These are phyloP conservation scores for Trifolium pratense DNA, from an alignment of 306 rosid genomes.

Conservation along the genomic window DNA sequence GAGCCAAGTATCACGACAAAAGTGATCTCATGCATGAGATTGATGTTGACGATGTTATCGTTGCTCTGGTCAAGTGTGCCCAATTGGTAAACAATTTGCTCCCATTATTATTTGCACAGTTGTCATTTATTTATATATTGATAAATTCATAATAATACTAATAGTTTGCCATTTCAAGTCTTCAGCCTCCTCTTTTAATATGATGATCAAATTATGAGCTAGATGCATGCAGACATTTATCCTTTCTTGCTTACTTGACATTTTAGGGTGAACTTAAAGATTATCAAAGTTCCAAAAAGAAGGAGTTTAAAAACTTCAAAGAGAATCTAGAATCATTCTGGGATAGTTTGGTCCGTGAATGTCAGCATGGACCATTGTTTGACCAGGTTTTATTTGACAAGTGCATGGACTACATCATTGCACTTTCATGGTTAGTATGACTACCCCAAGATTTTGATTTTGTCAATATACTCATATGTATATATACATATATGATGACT, in stretches of 20 bases:
- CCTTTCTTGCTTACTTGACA: constrained; percentile 36
- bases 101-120: constrained; percentile 9
- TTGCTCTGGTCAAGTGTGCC: constrained; percentile 87
- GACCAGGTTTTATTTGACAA: constrained; percentile 93
- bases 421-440: constrained; percentile 86
- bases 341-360: constrained; percentile 83
- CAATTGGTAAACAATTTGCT: constrained; percentile 62
- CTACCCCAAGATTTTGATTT: constrained; percentile 31
- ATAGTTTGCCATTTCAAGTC: constrained; percentile 8
- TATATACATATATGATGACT: constrained; percentile 26
- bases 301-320: constrained; percentile 85
- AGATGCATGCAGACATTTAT: constrained; percentile 30
- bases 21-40: constrained; percentile 83
- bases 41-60: constrained; percentile 93
- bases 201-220: constrained; percentile 24
- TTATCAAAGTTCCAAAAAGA: constrained; percentile 88
- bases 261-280: constrained; percentile 89
- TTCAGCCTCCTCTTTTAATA: constrained; percentile 19
- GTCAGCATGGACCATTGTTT: constrained; percentile 93
- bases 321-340: constrained; percentile 87
- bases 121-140: not conserved
- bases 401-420: constrained; percentile 97
- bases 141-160: not conserved
- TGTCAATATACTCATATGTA: constrained; percentile 2
- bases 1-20: constrained; percentile 71